These are phyloP conservation scores for Coniella lustricola DNA, from an alignment of 2,329 filamentous ascomycete species.

Conservation along the genomic window DNA sequence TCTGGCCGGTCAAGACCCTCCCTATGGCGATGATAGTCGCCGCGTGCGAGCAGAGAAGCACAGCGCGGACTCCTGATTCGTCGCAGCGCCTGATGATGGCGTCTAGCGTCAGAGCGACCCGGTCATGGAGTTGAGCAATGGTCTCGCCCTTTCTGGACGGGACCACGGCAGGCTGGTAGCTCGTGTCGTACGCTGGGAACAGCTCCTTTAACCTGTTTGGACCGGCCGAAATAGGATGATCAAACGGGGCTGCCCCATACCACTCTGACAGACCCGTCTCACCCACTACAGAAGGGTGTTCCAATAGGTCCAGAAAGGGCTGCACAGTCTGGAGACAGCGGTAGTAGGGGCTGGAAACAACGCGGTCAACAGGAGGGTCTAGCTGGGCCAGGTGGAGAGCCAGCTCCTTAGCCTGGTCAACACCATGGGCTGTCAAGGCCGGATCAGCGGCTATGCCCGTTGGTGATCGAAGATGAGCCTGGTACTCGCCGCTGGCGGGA, in stretches of 20 bases:
- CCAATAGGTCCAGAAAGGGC: constrained; percentile 51
- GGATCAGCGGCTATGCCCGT: constrained; percentile 87
- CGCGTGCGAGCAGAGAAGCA: constrained; percentile 84
- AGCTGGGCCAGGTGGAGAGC: constrained; percentile 55
- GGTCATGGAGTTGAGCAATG: constrained; percentile 71
- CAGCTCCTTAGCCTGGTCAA: constrained; percentile 74
- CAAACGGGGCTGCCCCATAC: constrained; percentile 80
- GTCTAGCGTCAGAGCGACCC: constrained; percentile 63
- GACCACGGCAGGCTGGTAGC: constrained; percentile 55
- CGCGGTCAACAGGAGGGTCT: constrained; percentile 60
- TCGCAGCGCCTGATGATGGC: constrained; percentile 69
- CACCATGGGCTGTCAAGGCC: constrained; percentile 77
- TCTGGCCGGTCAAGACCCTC: constrained; percentile 67
- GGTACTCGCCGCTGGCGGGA: constrained; percentile 70
- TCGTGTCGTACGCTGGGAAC: constrained; percentile 56
- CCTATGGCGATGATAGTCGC: constrained; percentile 84
- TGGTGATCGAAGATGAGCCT: constrained; percentile 64
- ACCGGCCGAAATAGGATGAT: constrained; percentile 72
- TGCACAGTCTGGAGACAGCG: constrained; percentile 78
- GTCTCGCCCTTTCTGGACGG: constrained; percentile 73
- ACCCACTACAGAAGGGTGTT: constrained; percentile 35
- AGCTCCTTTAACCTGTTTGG: constrained; percentile 54
- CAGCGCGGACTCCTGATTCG: constrained; percentile 56
- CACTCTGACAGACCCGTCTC: constrained; percentile 70
- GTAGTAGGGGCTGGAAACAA: constrained; percentile 85